Evolutionary conservation across 352 stramenopile genomes (phyloP), one percentile per base, ranked within the genome.

Genomic region (Lagenidium giganteum): DNA sequence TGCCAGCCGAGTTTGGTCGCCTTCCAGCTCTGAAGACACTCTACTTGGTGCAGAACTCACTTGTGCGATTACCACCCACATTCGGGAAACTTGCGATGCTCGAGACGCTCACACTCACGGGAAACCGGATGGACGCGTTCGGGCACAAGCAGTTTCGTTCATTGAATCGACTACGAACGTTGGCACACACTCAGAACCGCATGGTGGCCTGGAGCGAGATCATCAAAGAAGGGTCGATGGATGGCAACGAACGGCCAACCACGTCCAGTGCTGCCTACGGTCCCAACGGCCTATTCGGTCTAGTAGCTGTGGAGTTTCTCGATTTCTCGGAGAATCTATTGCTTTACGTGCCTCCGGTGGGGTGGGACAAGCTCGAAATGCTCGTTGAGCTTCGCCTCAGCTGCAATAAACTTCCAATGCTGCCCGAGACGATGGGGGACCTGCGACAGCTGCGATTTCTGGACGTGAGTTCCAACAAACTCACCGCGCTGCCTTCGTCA

Each of bases 261-360:
- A n/a, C n/a, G n/a, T n/a, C n/a, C n/a, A n/a, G n/a, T n/a, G n/a
- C n/a, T n/a, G n/a, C n/a, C n/a, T n/a, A n/a, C n/a, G n/a, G n/a
- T n/a, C n/a, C 3, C 23, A 70, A 70, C 23, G 58, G 65, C 8
- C 14, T 78, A 1, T 62, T 65, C 13, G 38, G 23, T 1, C 30
- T 78, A 22, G 18, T 28, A 0, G 31, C 30, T 4, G 25, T 70
- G 4, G 46, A 67, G 13, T 84, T 65, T 44, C 31, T 82, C 7
- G 68, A 82, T 44, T 65, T 84, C 7, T 67, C 59, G 17, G 60
- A 78, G 9, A 84, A 81, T 29, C 24, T 37, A 7, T 42, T 84
- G 2, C 20, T 33, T 4, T 13, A n/a, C 1, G 39, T 84, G 21
- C 71, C 63, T 22, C 13, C 12, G 7, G 6, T 12, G 3, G 63